Evolutionary conservation across 2,329 filamentous ascomycete genomes (phyloP).

Genomic region (Colletotrichum cereale): DNA sequence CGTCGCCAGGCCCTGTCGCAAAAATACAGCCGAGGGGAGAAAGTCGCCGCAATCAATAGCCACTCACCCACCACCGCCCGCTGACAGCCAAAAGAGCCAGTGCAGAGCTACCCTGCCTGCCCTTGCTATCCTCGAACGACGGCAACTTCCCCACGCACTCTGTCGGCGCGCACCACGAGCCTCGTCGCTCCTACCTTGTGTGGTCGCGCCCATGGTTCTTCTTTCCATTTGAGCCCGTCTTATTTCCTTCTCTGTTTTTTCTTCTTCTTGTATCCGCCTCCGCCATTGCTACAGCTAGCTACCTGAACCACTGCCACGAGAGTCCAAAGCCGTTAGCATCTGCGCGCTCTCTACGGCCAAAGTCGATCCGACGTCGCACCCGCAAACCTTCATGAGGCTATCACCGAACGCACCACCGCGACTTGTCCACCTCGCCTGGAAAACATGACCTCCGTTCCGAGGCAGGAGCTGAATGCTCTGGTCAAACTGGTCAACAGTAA

Average conservation of each 20-base stretch:
- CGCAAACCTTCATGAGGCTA: slow-evolving; percentile 40
- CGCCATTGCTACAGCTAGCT: neutral
- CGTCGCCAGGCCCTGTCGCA: neutral
- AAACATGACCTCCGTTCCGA: slow-evolving; percentile 48
- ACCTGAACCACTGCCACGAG: neutral
- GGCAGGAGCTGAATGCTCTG: slow-evolving; percentile 60
- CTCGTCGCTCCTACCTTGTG: slow-evolving; percentile 37
- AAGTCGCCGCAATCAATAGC: slow-evolving; percentile 2
- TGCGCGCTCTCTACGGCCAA: slow-evolving; percentile 10
- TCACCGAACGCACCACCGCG: slow-evolving; percentile 31
- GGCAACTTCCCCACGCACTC: slow-evolving; percentile 35
- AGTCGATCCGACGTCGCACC: slow-evolving; percentile 34
- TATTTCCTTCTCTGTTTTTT: slow-evolving; percentile 9
- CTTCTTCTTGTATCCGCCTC: neutral
- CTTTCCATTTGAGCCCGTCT: slow-evolving; percentile 27
- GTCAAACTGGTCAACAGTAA: slow-evolving; percentile 58
- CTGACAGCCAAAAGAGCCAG: neutral
- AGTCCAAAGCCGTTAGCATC: neutral
- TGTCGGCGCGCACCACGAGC: slow-evolving; percentile 38
- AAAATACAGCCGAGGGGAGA: neutral
- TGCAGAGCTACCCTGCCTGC: slow-evolving; percentile 19
- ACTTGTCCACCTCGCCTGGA: slow-evolving; percentile 29
- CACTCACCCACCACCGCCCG: neutral
- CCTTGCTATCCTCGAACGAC: slow-evolving; percentile 36
- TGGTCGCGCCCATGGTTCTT: slow-evolving; percentile 34